A percentile compares a stretch with the other conserved stretches of the same genome.
Evolutionary conservation across 768 basidiomycete genomes (phyloP).

Genomic region (Trametes coccinea): DNA sequence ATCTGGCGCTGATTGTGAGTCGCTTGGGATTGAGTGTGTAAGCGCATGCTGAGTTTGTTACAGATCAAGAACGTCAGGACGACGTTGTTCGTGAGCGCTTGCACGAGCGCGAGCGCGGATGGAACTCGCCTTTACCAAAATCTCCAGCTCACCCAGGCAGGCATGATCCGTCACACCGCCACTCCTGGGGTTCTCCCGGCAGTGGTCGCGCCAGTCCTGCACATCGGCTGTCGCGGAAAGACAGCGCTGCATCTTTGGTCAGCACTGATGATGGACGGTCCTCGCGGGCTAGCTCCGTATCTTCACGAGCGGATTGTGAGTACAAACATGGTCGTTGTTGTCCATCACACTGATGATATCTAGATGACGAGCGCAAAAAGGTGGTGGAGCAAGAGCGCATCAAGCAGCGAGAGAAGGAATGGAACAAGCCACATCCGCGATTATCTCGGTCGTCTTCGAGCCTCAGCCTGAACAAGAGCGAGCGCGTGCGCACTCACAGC

Average conservation of each 20-base stretch:
- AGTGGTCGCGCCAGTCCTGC: constrained; percentile 21
- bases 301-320: constrained; percentile 58
- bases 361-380: constrained; percentile 47
- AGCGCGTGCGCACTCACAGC: constrained; percentile 37
- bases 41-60: neutral
- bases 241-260: constrained; percentile 43
- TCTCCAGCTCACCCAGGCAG: constrained; percentile 18
- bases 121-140: constrained; percentile 39
- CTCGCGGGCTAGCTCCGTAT: constrained; percentile 45
- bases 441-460: constrained; percentile 45
- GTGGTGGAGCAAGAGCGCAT: constrained; percentile 47
- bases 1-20: constrained; percentile 32
- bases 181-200: constrained; percentile 22
- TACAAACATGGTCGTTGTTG: constrained; percentile 4
- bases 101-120: constrained; percentile 48
- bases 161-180: constrained; percentile 20
- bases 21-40: neutral
- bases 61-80: constrained; percentile 33
- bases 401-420: constrained; percentile 52
- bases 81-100: constrained; percentile 33
- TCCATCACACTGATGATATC: neutral
- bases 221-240: constrained; percentile 29
- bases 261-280: constrained; percentile 44
- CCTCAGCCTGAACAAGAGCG: constrained; percentile 33
- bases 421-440: constrained; percentile 49